Conservation (phyloP, 331 rosid species). For the Erythrophleum ivorense region DNA sequence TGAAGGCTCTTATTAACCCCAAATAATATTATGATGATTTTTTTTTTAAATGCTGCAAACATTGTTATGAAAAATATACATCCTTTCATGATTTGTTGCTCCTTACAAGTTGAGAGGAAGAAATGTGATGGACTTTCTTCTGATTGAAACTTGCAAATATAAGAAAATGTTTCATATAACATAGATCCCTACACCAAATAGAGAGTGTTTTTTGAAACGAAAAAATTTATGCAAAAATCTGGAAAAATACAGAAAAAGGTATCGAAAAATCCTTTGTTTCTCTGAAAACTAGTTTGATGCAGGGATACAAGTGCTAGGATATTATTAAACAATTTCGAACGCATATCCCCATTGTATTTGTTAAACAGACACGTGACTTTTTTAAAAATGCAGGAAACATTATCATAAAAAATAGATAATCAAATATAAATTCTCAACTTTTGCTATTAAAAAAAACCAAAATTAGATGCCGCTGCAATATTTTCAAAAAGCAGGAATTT, state of each 20-base stretch:
- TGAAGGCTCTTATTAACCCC: neutral
- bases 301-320: neutral
- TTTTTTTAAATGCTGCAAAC: too few relatives aligned
- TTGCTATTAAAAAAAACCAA: too few relatives aligned
- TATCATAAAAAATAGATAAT: too few relatives aligned
- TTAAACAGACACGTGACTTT: neutral
- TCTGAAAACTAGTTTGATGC: too few relatives aligned
- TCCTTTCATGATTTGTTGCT: neutral
- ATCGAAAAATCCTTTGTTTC: neutral
- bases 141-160: neutral
- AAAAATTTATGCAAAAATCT: neutral
- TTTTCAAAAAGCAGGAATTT: too few relatives aligned
- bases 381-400: too few relatives aligned
- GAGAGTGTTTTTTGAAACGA: neutral
- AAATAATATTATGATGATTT: too few relatives aligned
- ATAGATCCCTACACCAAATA: neutral
- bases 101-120: neutral
- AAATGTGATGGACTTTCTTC: neutral
- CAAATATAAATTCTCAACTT: too few relatives aligned
- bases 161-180: neutral
- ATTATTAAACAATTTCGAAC: neutral
- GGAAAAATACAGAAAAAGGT: neutral
- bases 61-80: too few relatives aligned
- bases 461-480: too few relatives aligned
- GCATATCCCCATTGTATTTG: neutral